These are phyloP conservation scores for Solanum pinnatisectum DNA, from an alignment of 257 asterid genomes.

Conservation along the genomic window DNA sequence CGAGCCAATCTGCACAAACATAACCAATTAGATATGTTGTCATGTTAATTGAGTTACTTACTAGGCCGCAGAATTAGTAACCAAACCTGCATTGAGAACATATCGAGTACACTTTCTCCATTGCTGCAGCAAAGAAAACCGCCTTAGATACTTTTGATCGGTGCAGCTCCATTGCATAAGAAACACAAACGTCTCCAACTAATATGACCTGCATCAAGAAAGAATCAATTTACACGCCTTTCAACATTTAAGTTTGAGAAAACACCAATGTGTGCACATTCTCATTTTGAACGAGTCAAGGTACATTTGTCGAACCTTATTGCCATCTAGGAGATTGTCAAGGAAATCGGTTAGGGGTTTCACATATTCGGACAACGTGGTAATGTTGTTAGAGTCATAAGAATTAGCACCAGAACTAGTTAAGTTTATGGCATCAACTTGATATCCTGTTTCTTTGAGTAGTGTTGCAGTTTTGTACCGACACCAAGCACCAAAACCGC, in stretches of 20 bases:
- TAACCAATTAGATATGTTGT: background rate
- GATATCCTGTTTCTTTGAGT: constrained; percentile 25
- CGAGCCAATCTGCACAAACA: constrained; percentile 14
- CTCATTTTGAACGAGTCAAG: background rate
- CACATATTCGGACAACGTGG: constrained; percentile 23
- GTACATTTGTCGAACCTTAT: constrained; percentile 12
- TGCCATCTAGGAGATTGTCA: constrained; percentile 18
- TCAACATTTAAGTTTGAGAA: background rate
- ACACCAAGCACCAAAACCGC: constrained; percentile 57
- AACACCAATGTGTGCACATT: background rate
- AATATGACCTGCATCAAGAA: constrained; percentile 27
- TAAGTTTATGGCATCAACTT: constrained; percentile 43
- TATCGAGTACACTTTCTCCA: constrained; percentile 34
- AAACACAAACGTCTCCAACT: constrained; percentile 47
- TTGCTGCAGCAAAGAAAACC: constrained; percentile 43
- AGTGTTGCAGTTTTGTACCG: constrained; percentile 52
- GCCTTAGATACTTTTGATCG: constrained; percentile 31
- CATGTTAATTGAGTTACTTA: background rate
- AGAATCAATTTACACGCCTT: background rate
- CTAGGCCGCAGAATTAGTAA: background rate
- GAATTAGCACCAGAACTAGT: constrained; percentile 39
- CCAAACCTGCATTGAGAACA: constrained; percentile 35
- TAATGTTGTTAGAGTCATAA: constrained; percentile 37
- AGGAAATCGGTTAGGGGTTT: constrained; percentile 38
- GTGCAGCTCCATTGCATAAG: constrained; percentile 45